Conservation (phyloP, 1,284 basidiomycete genomes). For the Blastosporella zonata region DNA sequence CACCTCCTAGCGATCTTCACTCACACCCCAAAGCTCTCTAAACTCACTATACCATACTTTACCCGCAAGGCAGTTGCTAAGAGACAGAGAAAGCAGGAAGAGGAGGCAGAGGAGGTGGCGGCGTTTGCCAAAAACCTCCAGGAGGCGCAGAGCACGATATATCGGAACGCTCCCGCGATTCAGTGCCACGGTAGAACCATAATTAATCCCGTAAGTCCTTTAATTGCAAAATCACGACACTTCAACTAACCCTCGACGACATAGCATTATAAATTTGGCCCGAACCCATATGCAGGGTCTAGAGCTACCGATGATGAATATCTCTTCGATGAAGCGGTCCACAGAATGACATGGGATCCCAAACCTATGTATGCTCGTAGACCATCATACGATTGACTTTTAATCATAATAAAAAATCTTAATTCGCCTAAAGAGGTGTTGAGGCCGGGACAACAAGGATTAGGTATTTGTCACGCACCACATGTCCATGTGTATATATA, state of each 20-base stretch:
- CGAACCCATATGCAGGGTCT: conserved; percentile 8
- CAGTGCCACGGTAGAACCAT: background rate
- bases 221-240: background rate
- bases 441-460: too few species aligned
- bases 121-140: conserved; percentile 5
- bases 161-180: background rate
- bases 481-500: too few species aligned
- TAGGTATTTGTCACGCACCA: too few species aligned
- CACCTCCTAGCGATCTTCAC: background rate
- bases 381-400: background rate
- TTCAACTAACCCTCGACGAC: background rate
- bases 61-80: conserved; percentile 1
- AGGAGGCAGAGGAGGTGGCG: conserved; percentile 5
- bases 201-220: conserved; percentile 10
- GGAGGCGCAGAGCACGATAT: conserved; percentile 6
- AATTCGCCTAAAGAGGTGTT: too few species aligned
- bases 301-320: conserved; percentile 6
- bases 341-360: background rate
- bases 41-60: conserved; percentile 10
- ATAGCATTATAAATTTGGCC: conserved; percentile 8
- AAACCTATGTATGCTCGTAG: background rate
- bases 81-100: conserved; percentile 1
- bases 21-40: background rate
- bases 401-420: too few species aligned
- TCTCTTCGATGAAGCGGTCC: conserved; percentile 5